A percentile compares a stretch with the other conserved stretches of the same genome.
Evolutionary conservation across 1,284 basidiomycete species (phyloP).

Genomic region (Wallemia ichthyophaga): DNA sequence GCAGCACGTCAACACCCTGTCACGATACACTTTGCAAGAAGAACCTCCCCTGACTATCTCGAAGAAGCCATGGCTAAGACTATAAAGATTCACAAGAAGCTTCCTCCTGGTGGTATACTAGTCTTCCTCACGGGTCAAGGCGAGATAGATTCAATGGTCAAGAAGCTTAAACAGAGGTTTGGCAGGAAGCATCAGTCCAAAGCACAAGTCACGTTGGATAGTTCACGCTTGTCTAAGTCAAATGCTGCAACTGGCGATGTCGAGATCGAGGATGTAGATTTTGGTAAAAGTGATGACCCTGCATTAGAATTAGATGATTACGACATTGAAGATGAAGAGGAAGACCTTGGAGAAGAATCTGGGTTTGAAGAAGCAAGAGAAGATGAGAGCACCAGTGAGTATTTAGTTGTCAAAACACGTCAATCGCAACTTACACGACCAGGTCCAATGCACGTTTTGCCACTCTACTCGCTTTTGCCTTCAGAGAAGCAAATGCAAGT

Average conservation of each 20-base stretch:
- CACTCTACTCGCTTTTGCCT: constrained; percentile 38
- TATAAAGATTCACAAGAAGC: constrained; percentile 38
- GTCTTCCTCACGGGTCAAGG: constrained; percentile 50
- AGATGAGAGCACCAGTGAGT: constrained; percentile 16
- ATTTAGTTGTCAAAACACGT: neutral
- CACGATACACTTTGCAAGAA: constrained; percentile 69
- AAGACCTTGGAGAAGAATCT: constrained; percentile 17
- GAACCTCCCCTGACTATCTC: constrained; percentile 64
- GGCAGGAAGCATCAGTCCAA: constrained; percentile 24
- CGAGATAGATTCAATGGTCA: constrained; percentile 34
- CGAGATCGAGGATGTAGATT: constrained; percentile 54
- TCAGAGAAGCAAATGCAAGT: constrained; percentile 44
- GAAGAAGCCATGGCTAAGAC: constrained; percentile 70
- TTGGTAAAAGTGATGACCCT: constrained; percentile 20
- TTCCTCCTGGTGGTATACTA: constrained; percentile 38
- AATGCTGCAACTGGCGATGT: constrained; percentile 17
- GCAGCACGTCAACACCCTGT: constrained; percentile 81
- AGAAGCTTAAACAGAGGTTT: constrained; percentile 46
- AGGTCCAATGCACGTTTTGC: constrained; percentile 40
- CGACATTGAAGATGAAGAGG: constrained; percentile 16
- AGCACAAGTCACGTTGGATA: constrained; percentile 23
- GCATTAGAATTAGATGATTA: constrained; percentile 6
- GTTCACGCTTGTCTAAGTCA: constrained; percentile 13
- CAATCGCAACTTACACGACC: constrained; percentile 2
- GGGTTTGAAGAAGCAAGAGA: constrained; percentile 12